These are phyloP conservation scores for Coccomyxa sp. DNA, from an alignment of 139 green algal genomes.

Conservation along the genomic window DNA sequence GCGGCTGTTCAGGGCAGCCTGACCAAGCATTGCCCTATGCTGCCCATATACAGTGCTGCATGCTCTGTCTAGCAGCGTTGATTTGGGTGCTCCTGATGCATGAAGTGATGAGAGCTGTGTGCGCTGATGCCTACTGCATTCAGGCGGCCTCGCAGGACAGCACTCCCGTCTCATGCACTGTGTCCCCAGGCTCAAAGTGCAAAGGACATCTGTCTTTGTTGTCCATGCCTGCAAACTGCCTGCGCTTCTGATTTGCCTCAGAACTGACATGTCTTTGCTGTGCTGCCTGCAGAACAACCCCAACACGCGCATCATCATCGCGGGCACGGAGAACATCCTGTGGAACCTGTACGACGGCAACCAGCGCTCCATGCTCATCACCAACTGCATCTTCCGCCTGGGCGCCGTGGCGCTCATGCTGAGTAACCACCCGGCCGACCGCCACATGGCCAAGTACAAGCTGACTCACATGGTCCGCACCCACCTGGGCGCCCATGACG, in stretches of 20 bases:
- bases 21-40: neutral
- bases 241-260: neutral
- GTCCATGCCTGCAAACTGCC: neutral
- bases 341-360: slow-evolving; percentile 33
- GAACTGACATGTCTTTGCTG: neutral
- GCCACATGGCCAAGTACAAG: slow-evolving; percentile 22
- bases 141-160: neutral
- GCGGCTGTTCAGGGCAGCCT: neutral
- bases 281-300: neutral
- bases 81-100: neutral
- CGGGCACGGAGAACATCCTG: slow-evolving; percentile 9
- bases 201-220: neutral
- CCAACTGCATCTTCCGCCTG: slow-evolving; percentile 32
- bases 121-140: neutral
- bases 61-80: neutral
- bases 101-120: neutral
- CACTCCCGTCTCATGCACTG: neutral
- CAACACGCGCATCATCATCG: slow-evolving; percentile 6
- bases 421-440: slow-evolving; percentile 8
- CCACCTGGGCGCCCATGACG: slow-evolving; percentile 18
- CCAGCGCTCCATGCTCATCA: slow-evolving; percentile 41
- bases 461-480: slow-evolving; percentile 28
- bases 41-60: neutral
- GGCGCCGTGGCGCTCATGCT: slow-evolving; percentile 22
- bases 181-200: neutral